Evolutionary conservation across 192 early-diverging fungal species (phyloP), one percentile per base, ranked within the genome.

Genomic region (Backusella westeae): DNA sequence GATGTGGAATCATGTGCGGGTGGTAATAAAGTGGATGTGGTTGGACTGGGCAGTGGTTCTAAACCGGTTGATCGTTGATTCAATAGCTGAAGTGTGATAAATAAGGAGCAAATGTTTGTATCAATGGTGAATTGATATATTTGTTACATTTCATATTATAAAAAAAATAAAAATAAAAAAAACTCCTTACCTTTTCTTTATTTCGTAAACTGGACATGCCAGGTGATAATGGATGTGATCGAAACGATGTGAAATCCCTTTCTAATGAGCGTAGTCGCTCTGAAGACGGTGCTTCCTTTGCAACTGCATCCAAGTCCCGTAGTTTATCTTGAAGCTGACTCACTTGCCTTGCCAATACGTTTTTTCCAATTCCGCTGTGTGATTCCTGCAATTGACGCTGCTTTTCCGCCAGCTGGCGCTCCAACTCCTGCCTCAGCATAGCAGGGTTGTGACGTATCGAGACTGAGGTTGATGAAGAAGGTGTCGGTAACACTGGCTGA

Each of bases 11-110:
- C 53, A 49, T 71, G 70, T 46, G 44, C 38, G 34, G 80, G 46
- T 35, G 69, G 72, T 44, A 74, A 53, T 23, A 81, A 29, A 1
- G 72, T 71, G 12, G 70, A 78, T 0, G 82, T 53, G 10, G 75
- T 73, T 34, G 82, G 78, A 44, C 75, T 83, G 14, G 80, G 80
- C 52, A 81, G 59, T 29, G 73, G 71, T 71, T 81, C 80, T 41
- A 79, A 39, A 23, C 73, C 73, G 15, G 70, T 9, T 23, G 72
- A 69, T 35, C 67, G 72, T 34, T 59, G 36, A 72, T 49, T 53
- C 78, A 68, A 67, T 49, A 69, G 44, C 46, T 71, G 41, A 68
- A 74, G 26, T 17, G 21, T 53, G 36, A 36, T 17, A 70, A 21
- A 74, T 44, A 69, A 42, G 34, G 65, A 63, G 56, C 6, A 32